Percentiles rank a stretch among this genome's conserved stretches.
Evolutionary conservation across 306 rosid genomes (phyloP).

Genomic region (Castanea sativa): DNA sequence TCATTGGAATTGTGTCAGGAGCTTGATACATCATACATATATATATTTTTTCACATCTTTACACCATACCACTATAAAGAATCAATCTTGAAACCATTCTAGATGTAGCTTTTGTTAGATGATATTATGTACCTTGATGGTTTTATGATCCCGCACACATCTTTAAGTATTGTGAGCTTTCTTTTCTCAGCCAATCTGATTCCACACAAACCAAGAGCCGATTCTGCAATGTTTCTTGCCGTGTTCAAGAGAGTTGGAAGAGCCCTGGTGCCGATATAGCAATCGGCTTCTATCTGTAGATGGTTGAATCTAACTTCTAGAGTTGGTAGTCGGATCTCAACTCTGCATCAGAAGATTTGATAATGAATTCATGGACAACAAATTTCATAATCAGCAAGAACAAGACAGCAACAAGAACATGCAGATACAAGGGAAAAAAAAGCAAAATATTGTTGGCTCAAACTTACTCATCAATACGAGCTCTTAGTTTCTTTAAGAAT

Average conservation of each 20-base stretch:
- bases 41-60: background rate
- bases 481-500: conserved; percentile 1
- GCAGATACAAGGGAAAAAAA: too few relatives aligned
- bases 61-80: too few relatives aligned
- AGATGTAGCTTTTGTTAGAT: too few relatives aligned
- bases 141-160: background rate
- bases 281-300: background rate
- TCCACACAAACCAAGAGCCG: background rate
- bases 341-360: background rate
- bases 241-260: background rate
- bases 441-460: background rate
- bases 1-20: too few relatives aligned
- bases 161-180: background rate
- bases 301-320: background rate
- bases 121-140: background rate
- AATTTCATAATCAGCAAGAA: background rate
- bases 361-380: background rate
- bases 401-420: too few relatives aligned
- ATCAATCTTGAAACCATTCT: too few relatives aligned
- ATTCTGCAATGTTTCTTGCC: background rate
- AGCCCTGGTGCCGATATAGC: background rate
- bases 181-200: background rate
- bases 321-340: background rate
- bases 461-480: background rate
- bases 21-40: too few relatives aligned